phyloP scores from a whole-genome alignment of 345 rosid species.

The Boechera retrofracta region DNA sequence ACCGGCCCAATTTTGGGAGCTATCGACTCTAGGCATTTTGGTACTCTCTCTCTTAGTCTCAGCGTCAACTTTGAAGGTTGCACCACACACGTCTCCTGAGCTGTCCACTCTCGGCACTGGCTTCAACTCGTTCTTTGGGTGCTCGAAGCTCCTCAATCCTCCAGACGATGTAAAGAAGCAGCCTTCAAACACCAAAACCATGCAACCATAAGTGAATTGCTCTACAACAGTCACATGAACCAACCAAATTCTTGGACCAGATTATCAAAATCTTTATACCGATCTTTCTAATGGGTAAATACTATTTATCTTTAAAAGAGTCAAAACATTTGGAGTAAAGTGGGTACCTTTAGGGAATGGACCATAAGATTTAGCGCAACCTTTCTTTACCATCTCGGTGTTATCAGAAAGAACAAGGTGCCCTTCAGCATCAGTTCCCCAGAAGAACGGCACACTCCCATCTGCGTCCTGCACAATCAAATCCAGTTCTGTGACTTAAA shows the following conservation, averaged over 20 bases:
- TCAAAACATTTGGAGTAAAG: neutral
- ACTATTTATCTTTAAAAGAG: neutral
- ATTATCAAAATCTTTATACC: neutral
- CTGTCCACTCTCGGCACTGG: constrained; percentile 94
- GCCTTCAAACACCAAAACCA: constrained; percentile 53
- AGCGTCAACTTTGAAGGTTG: constrained; percentile 77
- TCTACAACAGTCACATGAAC: constrained; percentile 1
- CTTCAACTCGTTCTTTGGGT: constrained; percentile 84
- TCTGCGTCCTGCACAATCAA: constrained; percentile 70
- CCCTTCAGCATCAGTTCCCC: constrained; percentile 89
- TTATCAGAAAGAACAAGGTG: constrained; percentile 73
- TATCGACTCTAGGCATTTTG: constrained; percentile 88
- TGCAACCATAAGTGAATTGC: neutral
- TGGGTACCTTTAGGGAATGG: constrained; percentile 87
- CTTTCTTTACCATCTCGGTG: constrained; percentile 50
- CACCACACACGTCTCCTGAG: constrained; percentile 83
- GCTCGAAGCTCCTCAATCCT: constrained; percentile 93
- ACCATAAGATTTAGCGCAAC: constrained; percentile 66
- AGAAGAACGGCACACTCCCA: constrained; percentile 83
- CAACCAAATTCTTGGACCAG: neutral
- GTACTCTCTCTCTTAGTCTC: constrained; percentile 67
- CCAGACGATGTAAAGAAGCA: constrained; percentile 92
- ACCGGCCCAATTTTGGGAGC: constrained; percentile 89
- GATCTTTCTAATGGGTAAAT: neutral
- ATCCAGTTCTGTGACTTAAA: neutral